phyloP scores from a whole-genome alignment of 768 basidiomycete genomes.

The Botryobasidium botryosum region DNA sequence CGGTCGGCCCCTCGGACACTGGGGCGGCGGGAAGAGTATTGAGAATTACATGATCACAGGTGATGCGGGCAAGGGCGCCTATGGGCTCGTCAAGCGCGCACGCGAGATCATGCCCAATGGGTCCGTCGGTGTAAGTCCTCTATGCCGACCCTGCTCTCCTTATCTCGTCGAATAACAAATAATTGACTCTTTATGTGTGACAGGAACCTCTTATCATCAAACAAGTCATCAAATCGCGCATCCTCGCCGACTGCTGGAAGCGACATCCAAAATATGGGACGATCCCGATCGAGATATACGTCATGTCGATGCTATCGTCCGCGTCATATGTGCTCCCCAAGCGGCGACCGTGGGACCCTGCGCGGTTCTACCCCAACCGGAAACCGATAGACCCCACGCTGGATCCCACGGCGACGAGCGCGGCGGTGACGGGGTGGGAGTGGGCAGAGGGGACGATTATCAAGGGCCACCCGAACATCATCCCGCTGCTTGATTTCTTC shows the following conservation, averaged over 20 bases:
- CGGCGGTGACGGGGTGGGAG: conserved; percentile 5
- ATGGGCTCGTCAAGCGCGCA: conserved; percentile 85
- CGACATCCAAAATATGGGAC: conserved; percentile 88
- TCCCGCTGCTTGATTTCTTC: conserved; percentile 88
- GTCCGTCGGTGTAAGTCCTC: conserved; percentile 55
- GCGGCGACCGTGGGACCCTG: conserved; percentile 71
- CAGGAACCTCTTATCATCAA: conserved; percentile 90
- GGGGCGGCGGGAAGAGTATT: conserved; percentile 47
- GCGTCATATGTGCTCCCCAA: conserved; percentile 59
- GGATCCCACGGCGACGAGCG: neutral
- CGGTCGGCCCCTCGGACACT: conserved; percentile 12
- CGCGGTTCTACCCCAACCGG: conserved; percentile 24
- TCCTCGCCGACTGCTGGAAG: conserved; percentile 99
- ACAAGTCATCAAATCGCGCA: conserved; percentile 95
- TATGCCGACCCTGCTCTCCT: no score
- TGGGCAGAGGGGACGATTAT: conserved; percentile 59
- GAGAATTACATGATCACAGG: conserved; percentile 72
- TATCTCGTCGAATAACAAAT: no score
- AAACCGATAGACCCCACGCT: no score
- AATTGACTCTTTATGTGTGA: neutral
- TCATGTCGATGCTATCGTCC: conserved; percentile 79
- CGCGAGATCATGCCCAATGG: conserved; percentile 62
- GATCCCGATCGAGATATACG: conserved; percentile 94
- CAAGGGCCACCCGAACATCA: conserved; percentile 90
- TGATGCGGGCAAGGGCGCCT: conserved; percentile 87